phyloP scores from a whole-genome alignment of 2,329 filamentous ascomycete genomes.

The Calonectria hongkongensis region DNA sequence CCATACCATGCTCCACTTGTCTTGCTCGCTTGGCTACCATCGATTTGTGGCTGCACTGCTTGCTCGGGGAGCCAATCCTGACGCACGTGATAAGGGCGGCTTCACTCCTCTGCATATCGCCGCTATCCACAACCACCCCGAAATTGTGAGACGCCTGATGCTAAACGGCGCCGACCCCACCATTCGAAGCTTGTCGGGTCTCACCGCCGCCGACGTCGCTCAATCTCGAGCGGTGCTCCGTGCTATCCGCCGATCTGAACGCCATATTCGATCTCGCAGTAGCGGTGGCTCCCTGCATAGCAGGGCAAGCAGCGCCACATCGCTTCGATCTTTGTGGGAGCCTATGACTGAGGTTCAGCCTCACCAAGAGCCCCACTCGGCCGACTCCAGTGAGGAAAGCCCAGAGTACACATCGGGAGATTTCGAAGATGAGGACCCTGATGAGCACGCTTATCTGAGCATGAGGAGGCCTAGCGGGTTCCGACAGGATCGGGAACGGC shows the following conservation, averaged over 20 bases:
- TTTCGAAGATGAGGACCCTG: slow-evolving; percentile 64
- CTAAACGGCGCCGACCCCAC: slow-evolving; percentile 83
- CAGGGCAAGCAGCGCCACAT: slow-evolving; percentile 79
- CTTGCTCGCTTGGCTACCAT: slow-evolving; percentile 83
- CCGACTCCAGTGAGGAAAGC: slow-evolving; percentile 65
- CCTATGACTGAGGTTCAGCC: slow-evolving; percentile 62
- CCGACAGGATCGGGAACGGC: slow-evolving; percentile 58
- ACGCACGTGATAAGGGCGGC: slow-evolving; percentile 84
- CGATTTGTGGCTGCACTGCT: slow-evolving; percentile 86
- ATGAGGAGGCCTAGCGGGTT: slow-evolving; percentile 60
- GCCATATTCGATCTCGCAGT: slow-evolving; percentile 80
- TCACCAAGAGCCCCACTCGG: slow-evolving; percentile 61
- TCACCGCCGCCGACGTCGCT: slow-evolving; percentile 82
- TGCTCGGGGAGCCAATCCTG: slow-evolving; percentile 84
- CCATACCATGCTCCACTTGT: slow-evolving; percentile 88
- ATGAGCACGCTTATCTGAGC: slow-evolving; percentile 60
- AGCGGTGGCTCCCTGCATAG: slow-evolving; percentile 78
- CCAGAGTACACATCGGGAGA: slow-evolving; percentile 68
- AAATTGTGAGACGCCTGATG: slow-evolving; percentile 85
- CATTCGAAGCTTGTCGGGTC: slow-evolving; percentile 81
- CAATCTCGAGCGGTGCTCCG: slow-evolving; percentile 78
- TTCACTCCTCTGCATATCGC: slow-evolving; percentile 90
- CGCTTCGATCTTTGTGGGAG: slow-evolving; percentile 81
- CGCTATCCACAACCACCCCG: slow-evolving; percentile 82
- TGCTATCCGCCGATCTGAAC: slow-evolving; percentile 77